Evolutionary conservation across 345 rosid species (phyloP).

Genomic region (Melaleuca quinquenervia): DNA sequence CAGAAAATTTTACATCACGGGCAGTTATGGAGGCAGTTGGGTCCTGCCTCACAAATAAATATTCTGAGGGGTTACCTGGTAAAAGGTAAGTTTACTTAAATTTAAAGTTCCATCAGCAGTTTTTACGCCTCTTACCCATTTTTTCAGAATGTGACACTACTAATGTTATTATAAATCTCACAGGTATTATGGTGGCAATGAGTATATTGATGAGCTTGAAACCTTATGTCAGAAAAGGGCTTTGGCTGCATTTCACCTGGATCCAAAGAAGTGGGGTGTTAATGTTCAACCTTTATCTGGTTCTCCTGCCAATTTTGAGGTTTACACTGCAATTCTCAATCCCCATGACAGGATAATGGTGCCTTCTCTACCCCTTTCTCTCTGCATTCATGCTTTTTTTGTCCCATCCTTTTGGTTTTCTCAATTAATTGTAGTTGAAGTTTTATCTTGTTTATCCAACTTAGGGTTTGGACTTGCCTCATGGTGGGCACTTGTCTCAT

Average conservation of each 20-base stretch:
- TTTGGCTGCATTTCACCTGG: slow-evolving; percentile 65
- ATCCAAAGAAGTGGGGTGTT: slow-evolving; percentile 76
- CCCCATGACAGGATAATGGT: slow-evolving; percentile 97
- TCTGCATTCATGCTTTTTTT: background rate
- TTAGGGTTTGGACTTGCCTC: slow-evolving; percentile 88
- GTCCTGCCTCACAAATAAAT: slow-evolving; percentile 89
- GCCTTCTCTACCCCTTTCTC: background rate
- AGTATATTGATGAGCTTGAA: slow-evolving; percentile 82
- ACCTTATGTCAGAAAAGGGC: slow-evolving; percentile 83
- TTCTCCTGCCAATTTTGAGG: slow-evolving; percentile 95
- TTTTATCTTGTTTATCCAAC: background rate
- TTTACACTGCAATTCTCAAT: slow-evolving; percentile 76
- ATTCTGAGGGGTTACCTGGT: slow-evolving; percentile 91
- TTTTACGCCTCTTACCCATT: background rate
- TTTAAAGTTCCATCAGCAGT: background rate
- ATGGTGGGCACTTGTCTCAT: slow-evolving; percentile 91
- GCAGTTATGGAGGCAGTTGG: slow-evolving; percentile 98
- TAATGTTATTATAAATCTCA: background rate
- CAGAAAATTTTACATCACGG: slow-evolving; percentile 86
- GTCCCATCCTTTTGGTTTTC: background rate
- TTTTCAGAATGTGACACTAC: background rate
- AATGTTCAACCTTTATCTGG: slow-evolving; percentile 96
- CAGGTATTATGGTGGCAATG: slow-evolving; percentile 96
- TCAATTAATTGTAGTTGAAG: background rate
- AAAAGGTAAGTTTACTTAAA: slow-evolving; percentile 47